Evolutionary conservation across 768 basidiomycete species (phyloP).

Genomic region (Hericium erinaceus): DNA sequence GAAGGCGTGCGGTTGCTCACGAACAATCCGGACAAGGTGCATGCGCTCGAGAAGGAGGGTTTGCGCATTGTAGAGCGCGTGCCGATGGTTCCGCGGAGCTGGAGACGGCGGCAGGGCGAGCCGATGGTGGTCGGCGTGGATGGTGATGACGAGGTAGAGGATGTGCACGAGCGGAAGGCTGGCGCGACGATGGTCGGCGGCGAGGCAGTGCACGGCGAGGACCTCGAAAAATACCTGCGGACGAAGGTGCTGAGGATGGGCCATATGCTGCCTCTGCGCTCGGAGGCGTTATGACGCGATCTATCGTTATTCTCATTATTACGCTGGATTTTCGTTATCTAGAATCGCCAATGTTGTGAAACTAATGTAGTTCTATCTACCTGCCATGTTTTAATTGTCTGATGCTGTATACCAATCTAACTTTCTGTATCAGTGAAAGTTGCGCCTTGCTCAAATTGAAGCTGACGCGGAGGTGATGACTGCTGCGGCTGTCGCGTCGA

Average conservation of each 20-base stretch:
- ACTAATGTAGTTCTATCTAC: too few species aligned
- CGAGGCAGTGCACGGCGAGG: slow-evolving; percentile 65
- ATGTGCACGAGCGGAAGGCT: slow-evolving; percentile 30
- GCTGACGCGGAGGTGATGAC: background rate
- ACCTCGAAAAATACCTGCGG: slow-evolving; percentile 89
- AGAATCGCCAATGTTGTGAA: background rate
- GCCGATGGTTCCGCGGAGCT: slow-evolving; percentile 89
- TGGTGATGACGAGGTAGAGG: slow-evolving; percentile 12
- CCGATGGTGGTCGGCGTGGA: slow-evolving; percentile 13
- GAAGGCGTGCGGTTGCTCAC: slow-evolving; percentile 76
- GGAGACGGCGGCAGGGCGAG: slow-evolving; percentile 38
- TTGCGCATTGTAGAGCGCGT: slow-evolving; percentile 77
- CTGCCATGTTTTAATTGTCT: background rate
- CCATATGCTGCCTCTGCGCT: slow-evolving; percentile 64
- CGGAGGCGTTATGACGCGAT: slow-evolving; percentile 3
- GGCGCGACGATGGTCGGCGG: slow-evolving; percentile 81
- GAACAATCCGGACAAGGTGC: slow-evolving; percentile 97
- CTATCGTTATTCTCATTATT: background rate
- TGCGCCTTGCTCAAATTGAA: background rate
- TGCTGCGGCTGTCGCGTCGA: background rate
- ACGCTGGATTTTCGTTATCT: background rate
- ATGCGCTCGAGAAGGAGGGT: slow-evolving; percentile 78
- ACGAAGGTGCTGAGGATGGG: slow-evolving; percentile 98
- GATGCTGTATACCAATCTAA: background rate
- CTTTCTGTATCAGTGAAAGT: background rate